A percentile compares a stretch with the other conserved stretches of the same genome.
phyloP scores from a whole-genome alignment of 225 moss, liverwort and hornwort species.

The Thuidium tamariscinum region DNA sequence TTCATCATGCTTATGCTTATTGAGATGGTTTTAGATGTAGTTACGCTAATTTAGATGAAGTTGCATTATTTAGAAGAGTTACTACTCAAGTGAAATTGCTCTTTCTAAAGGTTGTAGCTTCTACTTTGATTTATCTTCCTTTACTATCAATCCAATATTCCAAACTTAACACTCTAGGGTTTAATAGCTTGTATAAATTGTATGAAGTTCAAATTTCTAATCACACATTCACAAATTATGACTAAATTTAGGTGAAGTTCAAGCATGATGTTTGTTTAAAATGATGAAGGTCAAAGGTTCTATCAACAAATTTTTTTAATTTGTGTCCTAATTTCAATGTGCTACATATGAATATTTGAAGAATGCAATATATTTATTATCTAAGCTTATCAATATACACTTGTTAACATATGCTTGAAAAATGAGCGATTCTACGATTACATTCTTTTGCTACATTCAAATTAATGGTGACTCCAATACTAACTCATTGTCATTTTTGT shows the following conservation, averaged over 20 bases:
- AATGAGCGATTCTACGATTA: too few species aligned
- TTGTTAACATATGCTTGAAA: too few species aligned
- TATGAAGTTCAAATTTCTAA: neutral
- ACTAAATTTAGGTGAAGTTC: neutral
- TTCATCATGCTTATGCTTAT: too few species aligned
- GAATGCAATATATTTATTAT: too few species aligned
- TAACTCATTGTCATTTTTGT: neutral
- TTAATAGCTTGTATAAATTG: neutral
- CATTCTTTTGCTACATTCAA: neutral
- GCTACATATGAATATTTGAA: neutral
- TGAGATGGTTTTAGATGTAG: too few species aligned
- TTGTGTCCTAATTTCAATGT: neutral
- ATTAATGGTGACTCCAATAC: fast-evolving
- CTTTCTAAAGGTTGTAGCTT: neutral
- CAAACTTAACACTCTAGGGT: neutral
- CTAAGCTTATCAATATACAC: too few species aligned
- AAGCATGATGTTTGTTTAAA: neutral
- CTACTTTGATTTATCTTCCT: neutral
- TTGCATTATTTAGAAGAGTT: neutral
- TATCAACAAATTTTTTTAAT: neutral
- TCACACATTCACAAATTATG: neutral
- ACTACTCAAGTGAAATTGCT: neutral
- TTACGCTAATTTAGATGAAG: neutral
- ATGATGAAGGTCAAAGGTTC: neutral
- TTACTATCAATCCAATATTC: neutral